Evolutionary conservation across 2,329 filamentous ascomycete species (phyloP).

Genomic region (Microcyclospora tardicrescens): DNA sequence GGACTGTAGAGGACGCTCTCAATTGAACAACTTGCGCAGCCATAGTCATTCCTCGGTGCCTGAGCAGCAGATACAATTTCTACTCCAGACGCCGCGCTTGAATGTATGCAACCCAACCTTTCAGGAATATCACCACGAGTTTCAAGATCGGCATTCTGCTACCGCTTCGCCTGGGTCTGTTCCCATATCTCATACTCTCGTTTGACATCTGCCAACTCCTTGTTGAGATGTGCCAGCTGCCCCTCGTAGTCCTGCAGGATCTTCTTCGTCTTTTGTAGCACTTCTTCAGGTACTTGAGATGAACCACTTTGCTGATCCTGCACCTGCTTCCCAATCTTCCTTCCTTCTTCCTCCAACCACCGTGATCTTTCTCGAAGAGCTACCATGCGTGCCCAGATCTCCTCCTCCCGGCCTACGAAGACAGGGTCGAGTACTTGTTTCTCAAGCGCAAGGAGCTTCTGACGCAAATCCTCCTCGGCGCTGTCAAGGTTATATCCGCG

Average conservation of each 20-base stretch:
- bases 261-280: slow-evolving; percentile 62
- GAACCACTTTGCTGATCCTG: slow-evolving; percentile 26
- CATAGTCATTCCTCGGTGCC: too few relatives aligned
- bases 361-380: slow-evolving; percentile 60
- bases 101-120: too few relatives aligned
- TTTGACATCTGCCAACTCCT: slow-evolving; percentile 46
- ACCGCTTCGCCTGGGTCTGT: slow-evolving; percentile 8
- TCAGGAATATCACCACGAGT: too few relatives aligned
- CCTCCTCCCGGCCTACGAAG: slow-evolving; percentile 62
- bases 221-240: slow-evolving; percentile 61
- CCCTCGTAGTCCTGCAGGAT: slow-evolving; percentile 72
- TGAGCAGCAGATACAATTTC: too few relatives aligned
- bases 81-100: too few relatives aligned
- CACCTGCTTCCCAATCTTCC: slow-evolving; percentile 44
- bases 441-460: slow-evolving; percentile 57
- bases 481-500: slow-evolving; percentile 67
- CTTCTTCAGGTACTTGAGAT: slow-evolving; percentile 52
- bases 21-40: too few relatives aligned
- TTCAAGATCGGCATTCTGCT: too few relatives aligned
- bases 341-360: slow-evolving; percentile 59
- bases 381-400: slow-evolving; percentile 74
- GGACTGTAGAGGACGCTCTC: too few relatives aligned
- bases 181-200: slow-evolving; percentile 48
- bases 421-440: slow-evolving; percentile 60
- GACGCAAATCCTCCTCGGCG: slow-evolving; percentile 65